Evolutionary conservation across 108 stramenopile genomes (phyloP).

Genomic region (Nitzschia inconspicua): DNA sequence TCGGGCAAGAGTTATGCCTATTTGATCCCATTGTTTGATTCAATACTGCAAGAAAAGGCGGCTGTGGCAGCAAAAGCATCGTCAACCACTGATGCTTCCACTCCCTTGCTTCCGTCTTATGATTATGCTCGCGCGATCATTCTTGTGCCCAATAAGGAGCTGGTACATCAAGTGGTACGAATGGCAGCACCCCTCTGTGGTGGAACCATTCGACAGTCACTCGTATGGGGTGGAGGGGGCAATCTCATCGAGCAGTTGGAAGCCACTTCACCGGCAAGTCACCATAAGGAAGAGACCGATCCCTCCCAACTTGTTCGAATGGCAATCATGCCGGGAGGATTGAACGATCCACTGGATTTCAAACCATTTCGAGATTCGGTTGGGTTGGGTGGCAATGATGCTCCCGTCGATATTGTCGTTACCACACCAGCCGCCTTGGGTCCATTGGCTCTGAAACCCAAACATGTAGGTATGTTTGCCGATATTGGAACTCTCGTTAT

Average conservation of each 20-base stretch:
- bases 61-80: conserved; percentile 1
- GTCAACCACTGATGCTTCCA: not conserved
- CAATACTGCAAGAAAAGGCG: conserved; percentile 58
- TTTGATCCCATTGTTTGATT: conserved; percentile 84
- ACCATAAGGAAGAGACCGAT: conserved; percentile 25
- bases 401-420: conserved; percentile 88
- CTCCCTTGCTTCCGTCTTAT: conserved; percentile 39
- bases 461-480: conserved; percentile 85
- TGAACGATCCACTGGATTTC: conserved; percentile 71
- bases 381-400: conserved; percentile 36
- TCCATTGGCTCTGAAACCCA: conserved; percentile 84
- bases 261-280: conserved; percentile 1
- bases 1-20: conserved; percentile 96
- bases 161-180: conserved; percentile 81
- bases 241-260: conserved; percentile 1
- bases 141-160: conserved; percentile 88
- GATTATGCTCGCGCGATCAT: conserved; percentile 78
- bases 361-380: conserved; percentile 68
- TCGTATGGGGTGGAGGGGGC: conserved; percentile 35
- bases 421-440: conserved; percentile 92
- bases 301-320: conserved; percentile 57
- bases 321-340: conserved; percentile 79
- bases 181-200: conserved; percentile 78
- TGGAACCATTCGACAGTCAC: conserved; percentile 11
- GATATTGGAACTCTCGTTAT: conserved; percentile 83